Percentiles rank a stretch among this genome's conserved stretches.
phyloP scores from a whole-genome alignment of 352 stramenopile species.

The Chrysophaeum taylorii region DNA sequence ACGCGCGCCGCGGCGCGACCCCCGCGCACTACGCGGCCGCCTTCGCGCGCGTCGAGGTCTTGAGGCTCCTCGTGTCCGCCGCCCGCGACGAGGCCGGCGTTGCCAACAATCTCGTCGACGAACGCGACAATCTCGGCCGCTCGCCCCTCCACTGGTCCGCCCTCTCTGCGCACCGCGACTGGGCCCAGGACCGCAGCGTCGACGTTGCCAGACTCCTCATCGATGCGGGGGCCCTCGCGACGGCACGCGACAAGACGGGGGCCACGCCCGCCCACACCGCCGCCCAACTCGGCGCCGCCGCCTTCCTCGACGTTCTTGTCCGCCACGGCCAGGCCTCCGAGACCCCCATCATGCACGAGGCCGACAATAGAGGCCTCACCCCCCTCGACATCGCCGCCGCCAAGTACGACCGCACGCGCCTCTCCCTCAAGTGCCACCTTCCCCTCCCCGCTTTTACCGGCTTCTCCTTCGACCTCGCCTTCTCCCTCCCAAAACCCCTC shows the following conservation, averaged over 20 bases:
- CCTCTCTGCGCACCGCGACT: not conserved
- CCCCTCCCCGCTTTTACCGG: no score
- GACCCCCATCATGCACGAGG: not conserved
- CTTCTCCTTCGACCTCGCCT: no score
- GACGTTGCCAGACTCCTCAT: not conserved
- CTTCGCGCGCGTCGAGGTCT: constrained; percentile 5
- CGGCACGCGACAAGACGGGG: not conserved
- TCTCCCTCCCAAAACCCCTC: no score
- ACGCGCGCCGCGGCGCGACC: constrained; percentile 2
- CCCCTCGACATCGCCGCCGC: not conserved
- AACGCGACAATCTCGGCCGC: not conserved
- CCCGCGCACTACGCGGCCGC: not conserved
- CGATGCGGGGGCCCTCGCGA: not conserved
- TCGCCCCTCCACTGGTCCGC: constrained; percentile 6
- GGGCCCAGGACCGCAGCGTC: not conserved
- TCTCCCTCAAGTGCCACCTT: no score
- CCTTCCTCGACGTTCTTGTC: not conserved
- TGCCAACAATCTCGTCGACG: not conserved
- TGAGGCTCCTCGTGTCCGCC: not conserved
- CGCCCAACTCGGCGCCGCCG: not conserved
- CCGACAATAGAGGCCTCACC: not conserved
- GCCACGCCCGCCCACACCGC: not conserved
- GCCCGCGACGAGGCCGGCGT: no score
- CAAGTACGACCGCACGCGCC: not conserved
- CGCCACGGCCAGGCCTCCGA: not conserved